A percentile compares a stretch with the other conserved stretches of the same genome.
These are phyloP conservation scores for Coemansia sp. DNA, from an alignment of 371 early-diverging fungal species.

Conservation along the genomic window DNA sequence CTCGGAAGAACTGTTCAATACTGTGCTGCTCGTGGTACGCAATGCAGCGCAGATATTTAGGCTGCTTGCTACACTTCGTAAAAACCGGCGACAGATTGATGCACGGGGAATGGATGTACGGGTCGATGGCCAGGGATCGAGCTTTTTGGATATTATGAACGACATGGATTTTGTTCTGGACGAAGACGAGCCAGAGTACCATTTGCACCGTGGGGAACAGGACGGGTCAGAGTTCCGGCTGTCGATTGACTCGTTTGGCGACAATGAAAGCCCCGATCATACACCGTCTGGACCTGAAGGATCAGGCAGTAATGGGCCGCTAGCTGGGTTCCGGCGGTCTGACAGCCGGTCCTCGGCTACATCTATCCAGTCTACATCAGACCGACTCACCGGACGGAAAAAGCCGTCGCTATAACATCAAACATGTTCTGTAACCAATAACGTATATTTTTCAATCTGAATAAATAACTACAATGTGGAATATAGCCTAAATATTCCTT, in stretches of 20 bases:
- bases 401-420: background rate
- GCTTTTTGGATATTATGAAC: constrained; percentile 35
- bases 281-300: background rate
- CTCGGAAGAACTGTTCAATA: constrained; percentile 49
- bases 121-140: constrained; percentile 16
- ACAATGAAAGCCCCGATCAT: constrained; percentile 2
- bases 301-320: background rate
- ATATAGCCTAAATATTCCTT: background rate
- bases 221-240: constrained; percentile 23
- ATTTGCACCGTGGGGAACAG: constrained; percentile 7
- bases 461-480: constrained; percentile 1
- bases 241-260: constrained; percentile 30
- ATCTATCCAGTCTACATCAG: constrained; percentile 20
- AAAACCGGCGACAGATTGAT: constrained; percentile 44
- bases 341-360: constrained; percentile 36
- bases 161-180: constrained; percentile 30
- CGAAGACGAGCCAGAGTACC: constrained; percentile 20
- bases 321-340: constrained; percentile 7
- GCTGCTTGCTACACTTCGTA: constrained; percentile 45
- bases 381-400: constrained; percentile 32
- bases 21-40: constrained; percentile 44
- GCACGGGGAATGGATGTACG: constrained; percentile 34
- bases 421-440: background rate
- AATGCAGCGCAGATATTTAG: constrained; percentile 49
- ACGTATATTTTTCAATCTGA: background rate